Evolutionary conservation across 257 asterid species (phyloP), one percentile per base, ranked within the genome.

Genomic region (Leonotis leonurus): DNA sequence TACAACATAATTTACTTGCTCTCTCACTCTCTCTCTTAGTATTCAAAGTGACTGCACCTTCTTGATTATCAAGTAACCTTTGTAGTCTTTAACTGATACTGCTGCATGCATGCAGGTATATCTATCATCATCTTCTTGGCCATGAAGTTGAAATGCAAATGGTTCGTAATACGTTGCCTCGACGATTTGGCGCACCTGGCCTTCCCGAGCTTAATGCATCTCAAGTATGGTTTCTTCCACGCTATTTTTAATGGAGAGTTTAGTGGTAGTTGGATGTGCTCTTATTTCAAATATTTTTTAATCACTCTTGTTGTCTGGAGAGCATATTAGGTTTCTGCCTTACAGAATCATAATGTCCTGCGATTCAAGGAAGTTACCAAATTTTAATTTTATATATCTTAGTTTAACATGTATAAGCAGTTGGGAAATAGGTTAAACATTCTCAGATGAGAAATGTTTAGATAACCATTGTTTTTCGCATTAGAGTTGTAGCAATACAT

Each of bases 101-200:
- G 52, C 32, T 60, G 57, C 56, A 17, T 62, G 29, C 36, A 6
- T 65, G 61, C 86, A 93, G 99, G 85, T 93, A 93, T 72, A 90
- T 89, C 46, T 93, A 93, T 75, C 99, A 93, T 81, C 99, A 93
- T 81, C 73, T 93, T 65, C 85, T 93, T 30, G 99, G 99, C 64
- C 97, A 89, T 62, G 99, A 93, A 76, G 99, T 93, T 75, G 97
- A 93, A 84, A 86, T 85, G 95, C 97, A 93, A 86, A 82, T 89
- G 88, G 95, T 93, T 56, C 96, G 96, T 30, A 93, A 85, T 77
- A 65, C 96, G 10, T 78, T 90, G 73, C 99, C 99, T 69, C 96
- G 97, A 43, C 84, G 97, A 62, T 93, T 89, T 85, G 99, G 99
- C 70, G 99, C 99, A 6, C 97, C 97, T 0, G 97, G 97, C 49